phyloP scores from a whole-genome alignment of 192 early-diverging fungal species.

The Chytriomyces sp. region DNA sequence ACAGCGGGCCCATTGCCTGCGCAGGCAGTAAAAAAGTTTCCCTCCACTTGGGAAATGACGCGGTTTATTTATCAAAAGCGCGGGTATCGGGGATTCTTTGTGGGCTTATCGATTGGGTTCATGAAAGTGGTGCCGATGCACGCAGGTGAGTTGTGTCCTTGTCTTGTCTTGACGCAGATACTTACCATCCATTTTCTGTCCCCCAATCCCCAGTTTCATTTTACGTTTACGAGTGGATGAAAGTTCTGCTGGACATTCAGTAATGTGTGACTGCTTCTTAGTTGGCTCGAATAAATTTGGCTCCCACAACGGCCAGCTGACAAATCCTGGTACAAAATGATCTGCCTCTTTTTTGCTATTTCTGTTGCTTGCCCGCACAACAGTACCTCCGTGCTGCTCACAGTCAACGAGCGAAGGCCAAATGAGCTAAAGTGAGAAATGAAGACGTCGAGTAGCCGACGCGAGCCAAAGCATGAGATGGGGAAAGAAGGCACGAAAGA shows the following conservation, averaged over 20 bases:
- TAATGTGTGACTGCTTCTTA: too few species aligned
- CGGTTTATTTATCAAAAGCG: constrained; percentile 63
- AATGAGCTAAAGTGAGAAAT: too few species aligned
- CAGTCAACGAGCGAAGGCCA: too few species aligned
- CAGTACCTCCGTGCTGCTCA: too few species aligned
- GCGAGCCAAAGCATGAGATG: too few species aligned
- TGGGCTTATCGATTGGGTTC: constrained; percentile 96
- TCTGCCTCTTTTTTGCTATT: too few species aligned
- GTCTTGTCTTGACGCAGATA: constrained; percentile 14
- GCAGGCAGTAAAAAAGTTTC: constrained; percentile 19
- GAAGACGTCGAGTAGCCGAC: too few species aligned
- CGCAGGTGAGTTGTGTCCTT: constrained; percentile 42
- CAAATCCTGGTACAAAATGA: too few species aligned
- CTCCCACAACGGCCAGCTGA: too few species aligned
- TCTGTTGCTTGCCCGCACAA: too few species aligned
- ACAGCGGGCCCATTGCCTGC: constrained; percentile 21
- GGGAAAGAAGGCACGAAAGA: too few species aligned
- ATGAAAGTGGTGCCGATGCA: constrained; percentile 94
- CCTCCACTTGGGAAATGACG: constrained; percentile 55
- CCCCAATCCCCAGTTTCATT: constrained; percentile 64
- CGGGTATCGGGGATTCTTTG: constrained; percentile 88
- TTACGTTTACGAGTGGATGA: constrained; percentile 83
- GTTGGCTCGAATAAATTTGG: too few species aligned
- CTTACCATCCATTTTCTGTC: constrained; percentile 61
- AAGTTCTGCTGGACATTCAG: constrained; percentile 52